Conservation (phyloP, 2,329 filamentous ascomycete species). For the Cytospora mali region DNA sequence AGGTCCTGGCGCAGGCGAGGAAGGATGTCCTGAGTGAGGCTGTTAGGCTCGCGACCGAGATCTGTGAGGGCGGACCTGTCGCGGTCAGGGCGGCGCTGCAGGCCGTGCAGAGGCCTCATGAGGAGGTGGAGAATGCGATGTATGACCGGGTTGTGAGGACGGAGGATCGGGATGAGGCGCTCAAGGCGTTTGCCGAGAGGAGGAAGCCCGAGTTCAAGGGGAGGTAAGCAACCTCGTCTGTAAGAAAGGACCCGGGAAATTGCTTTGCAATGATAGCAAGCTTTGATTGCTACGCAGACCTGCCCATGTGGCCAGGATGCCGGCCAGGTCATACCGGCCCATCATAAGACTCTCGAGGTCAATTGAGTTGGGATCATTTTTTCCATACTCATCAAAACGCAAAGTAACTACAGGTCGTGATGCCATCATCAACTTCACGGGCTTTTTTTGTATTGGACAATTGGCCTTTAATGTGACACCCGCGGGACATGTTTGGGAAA, state of each 20-base stretch:
- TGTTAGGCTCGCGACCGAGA: slow-evolving; percentile 76
- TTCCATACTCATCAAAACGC: background rate
- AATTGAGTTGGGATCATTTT: background rate
- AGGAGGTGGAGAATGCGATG: slow-evolving; percentile 82
- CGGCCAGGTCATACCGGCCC: too few relatives aligned
- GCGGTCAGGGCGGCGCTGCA: slow-evolving; percentile 78
- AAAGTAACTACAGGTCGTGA: background rate
- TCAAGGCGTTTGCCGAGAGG: slow-evolving; percentile 77
- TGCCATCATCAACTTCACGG: too few relatives aligned
- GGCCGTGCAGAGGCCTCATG: slow-evolving; percentile 72
- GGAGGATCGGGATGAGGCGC: slow-evolving; percentile 84
- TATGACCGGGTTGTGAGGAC: slow-evolving; percentile 83
- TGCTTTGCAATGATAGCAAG: background rate
- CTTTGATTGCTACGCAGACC: too few relatives aligned
- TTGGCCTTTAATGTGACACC: background rate
- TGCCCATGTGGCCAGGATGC: too few relatives aligned
- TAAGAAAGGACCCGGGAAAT: background rate
- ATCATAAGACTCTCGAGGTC: background rate
- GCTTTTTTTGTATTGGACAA: too few relatives aligned
- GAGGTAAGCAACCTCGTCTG: slow-evolving; percentile 30
- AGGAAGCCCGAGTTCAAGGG: slow-evolving; percentile 62
- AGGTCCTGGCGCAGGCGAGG: slow-evolving; percentile 60
- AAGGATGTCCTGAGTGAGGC: slow-evolving; percentile 74
- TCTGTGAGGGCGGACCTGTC: slow-evolving; percentile 80
- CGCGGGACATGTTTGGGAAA: background rate